These are phyloP conservation scores for Xylaria sp. DNA, from an alignment of 2,329 filamentous ascomycete species.

Conservation along the genomic window DNA sequence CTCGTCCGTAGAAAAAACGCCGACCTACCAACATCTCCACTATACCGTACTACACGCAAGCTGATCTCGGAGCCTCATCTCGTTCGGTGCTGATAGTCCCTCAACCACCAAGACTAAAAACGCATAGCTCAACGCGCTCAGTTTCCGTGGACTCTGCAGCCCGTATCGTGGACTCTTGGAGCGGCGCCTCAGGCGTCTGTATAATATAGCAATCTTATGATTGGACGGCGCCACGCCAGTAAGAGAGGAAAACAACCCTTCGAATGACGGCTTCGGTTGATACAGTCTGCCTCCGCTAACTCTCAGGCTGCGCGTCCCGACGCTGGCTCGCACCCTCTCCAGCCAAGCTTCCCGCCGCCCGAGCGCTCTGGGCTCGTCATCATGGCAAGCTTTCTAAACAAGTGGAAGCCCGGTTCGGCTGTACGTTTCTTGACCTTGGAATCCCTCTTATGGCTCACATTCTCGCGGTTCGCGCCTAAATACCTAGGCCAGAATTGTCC, in stretches of 20 bases:
- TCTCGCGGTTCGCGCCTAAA: conserved; percentile 5
- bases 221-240: conserved; percentile 22
- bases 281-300: conserved; percentile 37
- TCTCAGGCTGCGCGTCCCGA: conserved; percentile 43
- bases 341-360: conserved; percentile 14
- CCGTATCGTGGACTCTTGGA: not conserved
- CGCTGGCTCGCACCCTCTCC: conserved; percentile 40
- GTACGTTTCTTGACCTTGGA: conserved; percentile 56
- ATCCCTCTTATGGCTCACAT: conserved; percentile 17
- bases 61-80: conserved; percentile 22
- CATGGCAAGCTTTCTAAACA: conserved; percentile 70
- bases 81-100: conserved; percentile 11
- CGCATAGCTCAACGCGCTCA: not conserved
- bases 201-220: conserved; percentile 24
- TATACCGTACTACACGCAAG: conserved; percentile 16
- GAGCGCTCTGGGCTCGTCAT: conserved; percentile 28
- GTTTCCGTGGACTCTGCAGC: not conserved
- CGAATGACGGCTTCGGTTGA: conserved; percentile 45
- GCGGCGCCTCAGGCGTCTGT: conserved; percentile 28
- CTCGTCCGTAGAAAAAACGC: not conserved
- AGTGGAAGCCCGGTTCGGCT: conserved; percentile 65
- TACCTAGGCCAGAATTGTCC: not conserved
- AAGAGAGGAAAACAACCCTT: conserved; percentile 35
- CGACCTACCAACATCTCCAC: conserved; percentile 13
- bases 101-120: not conserved